phyloP scores from a whole-genome alignment of 768 basidiomycete species.

The Tylopilus rubrobrunneus region DNA sequence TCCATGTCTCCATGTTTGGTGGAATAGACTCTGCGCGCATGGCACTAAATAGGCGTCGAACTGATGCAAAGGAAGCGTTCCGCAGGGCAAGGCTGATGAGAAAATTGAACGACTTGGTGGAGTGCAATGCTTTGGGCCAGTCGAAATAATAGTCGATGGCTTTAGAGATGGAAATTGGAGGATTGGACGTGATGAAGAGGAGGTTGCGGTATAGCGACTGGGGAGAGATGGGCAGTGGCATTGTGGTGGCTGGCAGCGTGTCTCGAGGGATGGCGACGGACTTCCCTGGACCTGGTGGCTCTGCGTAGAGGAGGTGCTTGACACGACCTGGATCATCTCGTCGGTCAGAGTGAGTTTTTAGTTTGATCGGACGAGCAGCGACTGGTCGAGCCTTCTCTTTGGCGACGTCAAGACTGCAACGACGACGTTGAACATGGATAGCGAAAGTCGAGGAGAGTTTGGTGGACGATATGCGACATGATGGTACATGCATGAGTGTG shows the following conservation, averaged over 20 bases:
- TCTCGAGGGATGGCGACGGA: neutral
- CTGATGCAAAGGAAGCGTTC: constrained; percentile 45
- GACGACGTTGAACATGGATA: too few species aligned
- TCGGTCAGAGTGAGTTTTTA: neutral
- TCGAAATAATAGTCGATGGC: constrained; percentile 26
- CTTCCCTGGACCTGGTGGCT: neutral
- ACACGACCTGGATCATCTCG: constrained; percentile 23
- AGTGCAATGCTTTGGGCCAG: constrained; percentile 29
- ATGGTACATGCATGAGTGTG: neutral
- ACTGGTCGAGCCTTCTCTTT: too few species aligned
- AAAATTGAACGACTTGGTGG: constrained; percentile 42
- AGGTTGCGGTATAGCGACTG: constrained; percentile 34
- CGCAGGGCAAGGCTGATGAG: constrained; percentile 49
- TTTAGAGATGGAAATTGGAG: constrained; percentile 11
- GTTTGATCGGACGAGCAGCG: too few species aligned
- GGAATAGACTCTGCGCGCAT: constrained; percentile 45
- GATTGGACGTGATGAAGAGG: constrained; percentile 20
- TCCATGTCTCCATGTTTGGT: constrained; percentile 51
- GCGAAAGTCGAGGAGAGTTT: neutral
- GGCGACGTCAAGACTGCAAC: neutral
- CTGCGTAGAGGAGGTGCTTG: neutral
- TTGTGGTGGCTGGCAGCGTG: neutral
- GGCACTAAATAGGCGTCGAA: constrained; percentile 39
- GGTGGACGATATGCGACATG: neutral
- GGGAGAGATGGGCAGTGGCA: constrained; percentile 31